Conservation (phyloP, 345 rosid genomes). For the Eucalyptus regnans region DNA sequence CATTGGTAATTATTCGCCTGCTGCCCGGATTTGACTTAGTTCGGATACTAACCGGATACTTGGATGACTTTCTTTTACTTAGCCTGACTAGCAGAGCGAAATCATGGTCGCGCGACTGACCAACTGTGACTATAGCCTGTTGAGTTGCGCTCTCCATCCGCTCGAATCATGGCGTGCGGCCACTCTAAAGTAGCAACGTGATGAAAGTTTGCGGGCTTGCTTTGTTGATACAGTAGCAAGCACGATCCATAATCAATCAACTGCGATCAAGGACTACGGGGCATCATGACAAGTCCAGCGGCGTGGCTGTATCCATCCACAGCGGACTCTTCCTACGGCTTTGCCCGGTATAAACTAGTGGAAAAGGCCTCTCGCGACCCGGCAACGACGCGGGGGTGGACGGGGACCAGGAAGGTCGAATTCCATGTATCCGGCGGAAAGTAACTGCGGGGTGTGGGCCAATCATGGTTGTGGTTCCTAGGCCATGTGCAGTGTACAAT, state of each 20-base stretch:
- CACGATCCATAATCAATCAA: not conserved
- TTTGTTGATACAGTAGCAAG: not conserved
- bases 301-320: not conserved
- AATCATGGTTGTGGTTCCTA: not conserved
- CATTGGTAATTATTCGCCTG: not conserved
- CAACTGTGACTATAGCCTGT: not conserved
- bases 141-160: not conserved
- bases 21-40: not conserved
- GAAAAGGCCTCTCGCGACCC: fast-evolving
- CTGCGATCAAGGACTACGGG: not conserved
- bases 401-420: not conserved
- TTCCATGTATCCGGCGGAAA: not conserved
- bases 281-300: not conserved
- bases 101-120: not conserved
- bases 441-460: not conserved
- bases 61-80: not conserved
- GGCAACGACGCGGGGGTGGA: not conserved
- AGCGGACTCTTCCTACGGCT: not conserved
- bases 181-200: not conserved
- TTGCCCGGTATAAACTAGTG: no score
- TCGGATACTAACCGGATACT: not conserved
- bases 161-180: not conserved
- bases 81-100: not conserved
- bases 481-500: not conserved
- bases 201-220: not conserved